Percentiles rank a stretch among this genome's conserved stretches.
Conservation (phyloP, 495 filamentous ascomycete genomes). For the Lophium mytilinum region DNA sequence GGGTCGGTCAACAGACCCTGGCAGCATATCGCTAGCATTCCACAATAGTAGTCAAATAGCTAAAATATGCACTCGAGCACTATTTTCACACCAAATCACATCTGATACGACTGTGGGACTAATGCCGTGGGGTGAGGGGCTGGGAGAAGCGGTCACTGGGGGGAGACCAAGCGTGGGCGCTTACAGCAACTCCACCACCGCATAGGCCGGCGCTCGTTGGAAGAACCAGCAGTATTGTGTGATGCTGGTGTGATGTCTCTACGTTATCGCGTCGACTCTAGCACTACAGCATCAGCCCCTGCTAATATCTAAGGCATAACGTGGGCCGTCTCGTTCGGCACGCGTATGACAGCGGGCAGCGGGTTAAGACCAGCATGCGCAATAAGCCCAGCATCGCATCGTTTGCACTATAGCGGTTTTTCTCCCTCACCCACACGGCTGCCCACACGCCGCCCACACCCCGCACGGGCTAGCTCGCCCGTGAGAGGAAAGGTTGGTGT, state of each 20-base stretch:
- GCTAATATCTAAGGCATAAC: too few species aligned
- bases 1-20: background rate
- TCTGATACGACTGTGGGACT: background rate
- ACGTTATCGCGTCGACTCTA: background rate
- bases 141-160: background rate
- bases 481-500: too few species aligned
- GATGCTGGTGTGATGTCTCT: background rate
- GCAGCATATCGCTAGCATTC: background rate
- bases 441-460: too few species aligned
- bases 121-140: background rate
- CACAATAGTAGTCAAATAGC: background rate
- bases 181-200: background rate
- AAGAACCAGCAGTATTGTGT: background rate
- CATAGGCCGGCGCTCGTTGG: background rate
- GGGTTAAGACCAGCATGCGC: slow-evolving; percentile 6
- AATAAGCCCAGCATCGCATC: background rate
- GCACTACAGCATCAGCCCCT: background rate
- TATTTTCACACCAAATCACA: slow-evolving; percentile 1
- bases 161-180: background rate
- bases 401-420: too few species aligned
- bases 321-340: too few species aligned
- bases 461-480: too few species aligned
- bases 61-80: background rate
- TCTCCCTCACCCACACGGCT: too few species aligned
- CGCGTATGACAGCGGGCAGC: background rate